phyloP scores from a whole-genome alignment of 148 eudicot genomes.

The Camellia granthamiana region DNA sequence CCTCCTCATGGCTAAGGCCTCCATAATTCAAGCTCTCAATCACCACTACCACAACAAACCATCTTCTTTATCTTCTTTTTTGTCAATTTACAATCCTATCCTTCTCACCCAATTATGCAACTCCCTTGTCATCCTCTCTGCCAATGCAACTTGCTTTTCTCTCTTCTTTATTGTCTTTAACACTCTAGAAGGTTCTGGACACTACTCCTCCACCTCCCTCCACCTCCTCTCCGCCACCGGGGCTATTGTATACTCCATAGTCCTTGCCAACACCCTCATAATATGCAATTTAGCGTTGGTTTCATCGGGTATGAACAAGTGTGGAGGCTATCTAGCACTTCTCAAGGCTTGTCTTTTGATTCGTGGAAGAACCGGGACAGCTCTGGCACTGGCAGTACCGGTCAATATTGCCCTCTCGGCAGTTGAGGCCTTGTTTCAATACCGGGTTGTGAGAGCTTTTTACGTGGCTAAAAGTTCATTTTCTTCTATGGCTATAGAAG shows the following conservation, averaged over 20 bases:
- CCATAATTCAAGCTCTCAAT: conserved; percentile 36
- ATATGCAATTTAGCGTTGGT: conserved; percentile 54
- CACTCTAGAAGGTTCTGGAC: conserved; percentile 25
- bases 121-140: conserved; percentile 40
- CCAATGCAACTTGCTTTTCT: conserved; percentile 62
- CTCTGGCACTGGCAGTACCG: conserved; percentile 56
- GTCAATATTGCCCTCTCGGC: conserved; percentile 56
- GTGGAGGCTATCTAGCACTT: conserved; percentile 41
- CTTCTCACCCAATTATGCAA: conserved; percentile 46
- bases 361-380: conserved; percentile 53
- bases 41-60: not conserved
- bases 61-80: conserved; percentile 21
- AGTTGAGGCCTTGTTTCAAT: conserved; percentile 67
- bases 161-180: conserved; percentile 45
- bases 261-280: conserved; percentile 58
- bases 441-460: conserved; percentile 41
- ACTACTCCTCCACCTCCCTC: conserved; percentile 33
- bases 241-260: conserved; percentile 52
- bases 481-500: conserved; percentile 47
- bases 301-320: conserved; percentile 38
- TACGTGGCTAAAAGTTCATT: not conserved
- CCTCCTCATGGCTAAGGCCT: conserved; percentile 70
- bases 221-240: conserved; percentile 33
- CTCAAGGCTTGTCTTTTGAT: conserved; percentile 53
- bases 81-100: conserved; percentile 33